Evolutionary conservation across 495 filamentous ascomycete species (phyloP).

Genomic region (Pyrenula massariospora): DNA sequence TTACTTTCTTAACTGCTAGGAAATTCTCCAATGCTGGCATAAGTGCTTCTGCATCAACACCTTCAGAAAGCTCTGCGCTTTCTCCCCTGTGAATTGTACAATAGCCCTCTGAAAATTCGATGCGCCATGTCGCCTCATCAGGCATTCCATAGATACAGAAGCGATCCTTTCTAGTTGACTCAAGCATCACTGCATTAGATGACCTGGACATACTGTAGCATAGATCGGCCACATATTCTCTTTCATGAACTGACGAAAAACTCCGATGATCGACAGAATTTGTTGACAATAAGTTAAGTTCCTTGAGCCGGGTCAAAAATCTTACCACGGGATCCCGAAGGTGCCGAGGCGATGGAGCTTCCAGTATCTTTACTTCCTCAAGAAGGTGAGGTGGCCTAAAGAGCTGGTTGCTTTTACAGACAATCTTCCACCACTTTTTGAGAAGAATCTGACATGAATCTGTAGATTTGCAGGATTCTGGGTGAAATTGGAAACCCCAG

Average conservation of each 20-base stretch:
- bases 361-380: not conserved
- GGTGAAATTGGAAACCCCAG: conserved; percentile 90
- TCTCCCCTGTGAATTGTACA: not conserved
- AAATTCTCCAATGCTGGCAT: conserved; percentile 19
- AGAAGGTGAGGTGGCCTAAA: not conserved
- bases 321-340: not conserved
- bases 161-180: conserved; percentile 1
- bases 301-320: not conserved
- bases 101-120: not conserved
- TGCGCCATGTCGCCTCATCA: not conserved
- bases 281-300: not conserved
- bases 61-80: not conserved
- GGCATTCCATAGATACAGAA: not conserved
- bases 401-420: conserved; percentile 3
- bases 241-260: not conserved
- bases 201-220: not conserved
- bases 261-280: not conserved
- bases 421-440: conserved; percentile 56
- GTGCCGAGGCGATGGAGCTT: not conserved
- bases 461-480: conserved; percentile 83
- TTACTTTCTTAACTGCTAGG: conserved; percentile 39
- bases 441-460: conserved; percentile 54
- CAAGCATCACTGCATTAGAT: not conserved
- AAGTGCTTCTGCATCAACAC: not conserved
- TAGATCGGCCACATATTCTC: not conserved